Conservation (phyloP, 177 flowering plant species). For the Tripterygium wilfordii region DNA sequence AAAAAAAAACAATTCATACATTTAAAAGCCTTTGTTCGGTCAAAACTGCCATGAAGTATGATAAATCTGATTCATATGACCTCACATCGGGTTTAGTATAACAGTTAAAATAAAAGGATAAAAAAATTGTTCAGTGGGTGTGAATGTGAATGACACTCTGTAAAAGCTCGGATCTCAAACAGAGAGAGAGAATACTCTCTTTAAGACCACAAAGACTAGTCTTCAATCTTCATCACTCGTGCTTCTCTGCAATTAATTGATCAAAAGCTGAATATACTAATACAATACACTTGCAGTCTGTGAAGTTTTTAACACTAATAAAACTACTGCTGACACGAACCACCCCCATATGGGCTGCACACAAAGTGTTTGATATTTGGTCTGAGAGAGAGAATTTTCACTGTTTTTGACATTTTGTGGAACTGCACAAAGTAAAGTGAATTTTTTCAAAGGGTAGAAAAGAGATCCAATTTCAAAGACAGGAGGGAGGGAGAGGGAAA, state of each 20-base stretch:
- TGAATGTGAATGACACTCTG: conserved; percentile 20
- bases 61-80: conserved; percentile 6
- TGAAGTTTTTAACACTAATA: no score
- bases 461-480: conserved; percentile 8
- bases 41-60: no score
- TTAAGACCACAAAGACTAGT: conserved; percentile 8
- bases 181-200: conserved; percentile 9
- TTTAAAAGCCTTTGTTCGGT: no score
- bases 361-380: conserved; percentile 1
- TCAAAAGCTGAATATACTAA: no score
- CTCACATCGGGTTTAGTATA: conserved; percentile 10
- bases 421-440: conserved; percentile 1
- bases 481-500: conserved; percentile 8
- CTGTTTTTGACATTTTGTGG: no score
- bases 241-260: no score
- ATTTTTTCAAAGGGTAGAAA: conserved; percentile 15
- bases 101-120: conserved; percentile 1
- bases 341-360: no score
- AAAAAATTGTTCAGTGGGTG: conserved; percentile 2
- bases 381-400: conserved; percentile 10
- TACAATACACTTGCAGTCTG: no score
- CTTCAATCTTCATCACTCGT: neutral
- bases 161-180: conserved; percentile 51
- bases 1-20: no score
- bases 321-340: no score